Conservation (phyloP, 2,329 filamentous ascomycete genomes). For the Calcarisporium arbuscula region DNA sequence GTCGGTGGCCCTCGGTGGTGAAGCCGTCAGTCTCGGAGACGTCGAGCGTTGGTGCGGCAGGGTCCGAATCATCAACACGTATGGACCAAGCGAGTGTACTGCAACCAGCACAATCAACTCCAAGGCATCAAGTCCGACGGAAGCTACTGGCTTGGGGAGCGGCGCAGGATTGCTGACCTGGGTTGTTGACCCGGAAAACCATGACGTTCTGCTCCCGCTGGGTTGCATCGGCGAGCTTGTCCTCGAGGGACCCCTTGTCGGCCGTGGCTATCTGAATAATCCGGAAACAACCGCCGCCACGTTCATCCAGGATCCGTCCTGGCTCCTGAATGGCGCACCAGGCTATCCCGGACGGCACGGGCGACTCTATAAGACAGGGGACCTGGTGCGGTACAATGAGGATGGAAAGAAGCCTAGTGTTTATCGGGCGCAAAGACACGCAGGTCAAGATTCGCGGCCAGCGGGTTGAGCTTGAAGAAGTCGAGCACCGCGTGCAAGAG, state of each 20-base stretch:
- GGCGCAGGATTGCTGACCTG: conserved; percentile 13
- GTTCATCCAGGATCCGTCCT: conserved; percentile 35
- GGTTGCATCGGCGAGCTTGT: conserved; percentile 29
- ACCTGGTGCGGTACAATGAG: conserved; percentile 35
- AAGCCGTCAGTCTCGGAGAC: conserved; percentile 7
- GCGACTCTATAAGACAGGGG: conserved; percentile 40
- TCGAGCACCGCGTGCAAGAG: conserved; percentile 8
- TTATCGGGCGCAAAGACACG: conserved; percentile 47
- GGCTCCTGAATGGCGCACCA: conserved; percentile 3
- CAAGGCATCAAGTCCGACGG: not conserved
- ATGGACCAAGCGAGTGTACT: conserved; percentile 15
- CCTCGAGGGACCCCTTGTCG: conserved; percentile 38
- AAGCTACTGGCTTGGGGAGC: not conserved
- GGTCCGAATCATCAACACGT: conserved; percentile 9
- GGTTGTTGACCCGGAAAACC: conserved; percentile 23
- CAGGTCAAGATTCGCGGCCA: conserved; percentile 57
- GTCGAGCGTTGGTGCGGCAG: conserved; percentile 6
- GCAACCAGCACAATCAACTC: conserved; percentile 3
- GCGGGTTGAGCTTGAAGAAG: conserved; percentile 41
- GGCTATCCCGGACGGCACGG: not conserved
- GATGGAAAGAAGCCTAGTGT: conserved; percentile 36
- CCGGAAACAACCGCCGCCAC: conserved; percentile 34
- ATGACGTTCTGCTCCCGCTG: conserved; percentile 20
- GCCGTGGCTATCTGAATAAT: conserved; percentile 42
- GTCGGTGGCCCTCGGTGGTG: conserved; percentile 11